Conservation (phyloP, 768 basidiomycete genomes). For the Termitomyces sp. region DNA sequence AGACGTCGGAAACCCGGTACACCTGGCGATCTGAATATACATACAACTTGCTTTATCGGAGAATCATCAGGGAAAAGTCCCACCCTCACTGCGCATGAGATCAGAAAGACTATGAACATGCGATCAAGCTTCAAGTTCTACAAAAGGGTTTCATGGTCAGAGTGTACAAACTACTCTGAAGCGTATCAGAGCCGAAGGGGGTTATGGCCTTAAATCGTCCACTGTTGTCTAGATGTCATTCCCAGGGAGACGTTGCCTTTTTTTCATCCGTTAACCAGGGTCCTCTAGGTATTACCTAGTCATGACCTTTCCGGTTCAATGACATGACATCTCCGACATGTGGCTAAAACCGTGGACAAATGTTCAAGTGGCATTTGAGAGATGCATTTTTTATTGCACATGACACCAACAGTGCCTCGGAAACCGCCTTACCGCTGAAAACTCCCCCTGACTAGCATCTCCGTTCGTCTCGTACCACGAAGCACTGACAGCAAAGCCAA, state of each 20-base stretch:
- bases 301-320: not conserved
- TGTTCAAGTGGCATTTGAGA: not conserved
- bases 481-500: not conserved
- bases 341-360: too few relatives aligned
- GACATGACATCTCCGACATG: not conserved
- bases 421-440: not conserved
- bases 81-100: not conserved
- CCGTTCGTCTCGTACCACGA: conserved; percentile 10
- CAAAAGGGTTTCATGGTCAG: not conserved
- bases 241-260: not conserved
- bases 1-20: not conserved
- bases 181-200: not conserved
- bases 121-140: not conserved
- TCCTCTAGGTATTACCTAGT: not conserved
- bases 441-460: not conserved
- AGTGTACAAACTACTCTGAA: not conserved
- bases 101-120: not conserved
- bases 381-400: not conserved
- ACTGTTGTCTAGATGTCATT: not conserved
- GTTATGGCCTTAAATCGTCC: not conserved
- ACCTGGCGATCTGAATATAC: not conserved
- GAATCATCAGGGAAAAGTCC: not conserved
- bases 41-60: not conserved
- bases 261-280: not conserved
- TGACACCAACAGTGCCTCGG: not conserved